Base-by-base conservation (phyloP, 805 yeast genomes). In the Spathaspora passalidarum region DNA sequence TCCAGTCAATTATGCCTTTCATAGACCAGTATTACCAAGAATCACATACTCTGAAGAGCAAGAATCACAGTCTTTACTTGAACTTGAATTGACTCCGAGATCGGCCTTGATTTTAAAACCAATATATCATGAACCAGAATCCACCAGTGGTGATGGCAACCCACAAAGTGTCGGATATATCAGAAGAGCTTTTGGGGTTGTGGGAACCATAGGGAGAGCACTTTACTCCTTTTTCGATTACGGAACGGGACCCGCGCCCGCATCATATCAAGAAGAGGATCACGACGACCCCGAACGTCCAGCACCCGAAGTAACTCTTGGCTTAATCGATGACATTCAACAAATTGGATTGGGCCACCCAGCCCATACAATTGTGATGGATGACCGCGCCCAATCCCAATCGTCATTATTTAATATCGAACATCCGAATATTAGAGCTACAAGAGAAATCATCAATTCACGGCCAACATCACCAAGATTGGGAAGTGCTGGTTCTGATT, bases 31-130 rank as follows among this genome's bases (percentile, higher is more conserved):
- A 2, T 39, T 65, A 13, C 89, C 84, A 49, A 66, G 81, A 2
- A 76, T 74, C 3, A 76, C 80, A 0, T 72, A 56, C 44, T 47
- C 62, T 10, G 68, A 64, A 22, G 86, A 84, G 42, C 92, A 89
- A 54, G 72, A 73, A 46, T 65, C 55, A 38, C 54, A 65, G 48
- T 65, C 81, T 2, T 66, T 90, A 32, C 60, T 59, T 20, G 75
- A 70, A 3, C 67, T 90, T 45, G 81, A 80, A 18, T 66, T 90
- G 43, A 73, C 79, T 13, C 91, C 92, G 2, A 72, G 95, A 47
- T 83, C 95, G 9, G 88, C 86, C 0, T 62, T 90, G 40, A 82
- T 88, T 19, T 67, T 90, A 51, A 86, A 86, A 57, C 91, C 94
- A 0, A 68, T 73, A 23, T 66, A 55, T 56, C 68, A 58, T 56